These are phyloP conservation scores for Botrytis deweyae DNA, from an alignment of 2,329 filamentous ascomycete genomes.

Conservation along the genomic window DNA sequence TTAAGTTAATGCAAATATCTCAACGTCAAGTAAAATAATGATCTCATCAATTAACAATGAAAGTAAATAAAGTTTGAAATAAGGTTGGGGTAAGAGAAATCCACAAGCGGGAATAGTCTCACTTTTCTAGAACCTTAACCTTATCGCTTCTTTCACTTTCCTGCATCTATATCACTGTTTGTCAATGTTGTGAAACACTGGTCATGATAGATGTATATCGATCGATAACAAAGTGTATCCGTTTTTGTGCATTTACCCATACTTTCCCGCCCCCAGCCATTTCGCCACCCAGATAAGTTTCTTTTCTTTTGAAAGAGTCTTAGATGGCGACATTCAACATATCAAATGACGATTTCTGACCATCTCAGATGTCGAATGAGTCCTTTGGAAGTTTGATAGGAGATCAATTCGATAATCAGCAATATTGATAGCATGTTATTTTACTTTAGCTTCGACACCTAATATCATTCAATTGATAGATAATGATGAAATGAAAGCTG, in stretches of 20 bases:
- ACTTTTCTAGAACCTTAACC: not conserved
- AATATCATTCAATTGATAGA: not conserved
- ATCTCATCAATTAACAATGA: not conserved
- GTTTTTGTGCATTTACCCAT: not conserved
- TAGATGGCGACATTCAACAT: not conserved
- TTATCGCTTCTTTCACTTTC: not conserved
- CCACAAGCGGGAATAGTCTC: not conserved
- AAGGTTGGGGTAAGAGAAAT: not conserved
- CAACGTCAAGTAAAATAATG: not conserved
- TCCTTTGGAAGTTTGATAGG: not conserved
- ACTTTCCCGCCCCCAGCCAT: not conserved
- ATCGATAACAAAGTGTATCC: not conserved
- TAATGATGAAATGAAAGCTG: not conserved
- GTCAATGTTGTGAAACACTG: not conserved
- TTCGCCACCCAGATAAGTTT: not conserved
- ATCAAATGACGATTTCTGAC: not conserved
- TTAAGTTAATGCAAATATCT: not conserved
- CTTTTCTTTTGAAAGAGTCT: not conserved
- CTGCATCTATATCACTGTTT: not conserved
- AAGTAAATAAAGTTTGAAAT: not conserved
- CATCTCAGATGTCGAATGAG: not conserved
- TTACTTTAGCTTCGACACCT: not conserved
- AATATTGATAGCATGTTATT: not conserved
- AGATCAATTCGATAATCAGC: not conserved
- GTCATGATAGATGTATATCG: not conserved